Evolutionary conservation across 1,284 basidiomycete genomes (phyloP).

Genomic region (Austroboletus olivaceoglutinosus): DNA sequence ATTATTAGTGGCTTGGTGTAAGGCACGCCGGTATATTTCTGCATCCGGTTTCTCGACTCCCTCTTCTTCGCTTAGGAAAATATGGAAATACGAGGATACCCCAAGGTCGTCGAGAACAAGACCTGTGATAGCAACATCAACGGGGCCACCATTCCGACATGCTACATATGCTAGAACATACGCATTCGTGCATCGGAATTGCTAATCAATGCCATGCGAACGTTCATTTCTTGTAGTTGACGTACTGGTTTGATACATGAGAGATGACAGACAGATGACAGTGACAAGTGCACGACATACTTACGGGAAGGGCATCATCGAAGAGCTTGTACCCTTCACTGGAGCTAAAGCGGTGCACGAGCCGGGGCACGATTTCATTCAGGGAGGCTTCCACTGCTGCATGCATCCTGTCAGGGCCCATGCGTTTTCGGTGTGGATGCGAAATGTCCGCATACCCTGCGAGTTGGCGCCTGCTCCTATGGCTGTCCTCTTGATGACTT

Average conservation of each 20-base stretch:
- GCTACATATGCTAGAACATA: constrained; percentile 35
- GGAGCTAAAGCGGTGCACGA: constrained; percentile 67
- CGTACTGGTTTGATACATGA: constrained; percentile 40
- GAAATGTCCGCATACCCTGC: constrained; percentile 37
- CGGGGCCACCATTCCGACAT: neutral
- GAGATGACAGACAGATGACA: constrained; percentile 1
- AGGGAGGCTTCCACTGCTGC: constrained; percentile 54
- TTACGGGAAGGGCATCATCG: constrained; percentile 57
- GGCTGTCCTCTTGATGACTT: constrained; percentile 70
- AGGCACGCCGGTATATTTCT: constrained; percentile 54
- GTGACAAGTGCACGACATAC: constrained; percentile 41
- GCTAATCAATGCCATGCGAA: constrained; percentile 61
- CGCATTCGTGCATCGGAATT: constrained; percentile 70
- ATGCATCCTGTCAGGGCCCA: constrained; percentile 12
- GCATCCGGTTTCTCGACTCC: constrained; percentile 64
- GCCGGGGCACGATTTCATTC: constrained; percentile 48
- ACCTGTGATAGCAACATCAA: constrained; percentile 33
- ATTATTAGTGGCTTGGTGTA: constrained; percentile 26
- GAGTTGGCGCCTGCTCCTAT: constrained; percentile 66
- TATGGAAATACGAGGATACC: constrained; percentile 46
- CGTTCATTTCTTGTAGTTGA: constrained; percentile 41
- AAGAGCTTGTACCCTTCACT: constrained; percentile 67
- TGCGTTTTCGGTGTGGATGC: constrained; percentile 23
- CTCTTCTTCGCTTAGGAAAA: constrained; percentile 63
- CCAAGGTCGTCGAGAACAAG: constrained; percentile 59